phyloP scores from a whole-genome alignment of 805 yeast species.

The Blastobotrys mokoenaii region DNA sequence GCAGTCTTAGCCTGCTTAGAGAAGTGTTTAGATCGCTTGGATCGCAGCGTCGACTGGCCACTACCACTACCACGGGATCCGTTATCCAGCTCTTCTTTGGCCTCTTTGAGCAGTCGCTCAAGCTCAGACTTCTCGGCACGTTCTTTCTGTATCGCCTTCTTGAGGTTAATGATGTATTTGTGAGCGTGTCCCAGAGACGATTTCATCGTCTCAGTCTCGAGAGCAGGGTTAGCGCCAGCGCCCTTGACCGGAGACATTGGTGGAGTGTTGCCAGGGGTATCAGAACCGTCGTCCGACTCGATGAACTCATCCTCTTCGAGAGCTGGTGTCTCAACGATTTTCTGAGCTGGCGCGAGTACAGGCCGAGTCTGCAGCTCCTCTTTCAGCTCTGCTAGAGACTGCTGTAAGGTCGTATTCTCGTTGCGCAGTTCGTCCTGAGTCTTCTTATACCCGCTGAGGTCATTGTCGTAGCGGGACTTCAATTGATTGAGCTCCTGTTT shows the following conservation, averaged over 20 bases:
- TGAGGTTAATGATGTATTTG: slow-evolving; percentile 50
- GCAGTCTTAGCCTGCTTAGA: background rate
- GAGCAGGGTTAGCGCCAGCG: slow-evolving; percentile 25
- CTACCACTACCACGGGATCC: background rate
- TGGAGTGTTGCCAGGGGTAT: slow-evolving; percentile 24
- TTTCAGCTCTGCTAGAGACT: slow-evolving; percentile 15
- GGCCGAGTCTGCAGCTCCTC: slow-evolving; percentile 12
- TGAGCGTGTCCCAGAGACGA: slow-evolving; percentile 60
- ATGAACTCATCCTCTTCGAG: slow-evolving; percentile 11
- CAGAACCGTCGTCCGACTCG: slow-evolving; percentile 13
- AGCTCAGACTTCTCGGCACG: slow-evolving; percentile 35
- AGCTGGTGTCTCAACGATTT: background rate
- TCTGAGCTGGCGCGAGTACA: background rate
- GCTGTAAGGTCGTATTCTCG: slow-evolving; percentile 18
- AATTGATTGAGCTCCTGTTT: slow-evolving; percentile 17
- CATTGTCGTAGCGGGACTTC: slow-evolving; percentile 19
- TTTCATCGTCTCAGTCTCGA: slow-evolving; percentile 59
- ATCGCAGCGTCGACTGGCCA: background rate
- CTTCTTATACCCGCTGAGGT: slow-evolving; percentile 15
- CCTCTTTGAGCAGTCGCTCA: slow-evolving; percentile 23
- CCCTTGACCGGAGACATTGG: slow-evolving; percentile 29
- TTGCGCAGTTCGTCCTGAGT: slow-evolving; percentile 19
- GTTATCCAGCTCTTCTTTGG: slow-evolving; percentile 21
- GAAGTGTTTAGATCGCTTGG: slow-evolving; percentile 11
- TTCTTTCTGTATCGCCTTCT: slow-evolving; percentile 40